Base-by-base conservation (phyloP, 2,329 filamentous ascomycete genomes). In the Fusarium neocosmosporiellum region DNA sequence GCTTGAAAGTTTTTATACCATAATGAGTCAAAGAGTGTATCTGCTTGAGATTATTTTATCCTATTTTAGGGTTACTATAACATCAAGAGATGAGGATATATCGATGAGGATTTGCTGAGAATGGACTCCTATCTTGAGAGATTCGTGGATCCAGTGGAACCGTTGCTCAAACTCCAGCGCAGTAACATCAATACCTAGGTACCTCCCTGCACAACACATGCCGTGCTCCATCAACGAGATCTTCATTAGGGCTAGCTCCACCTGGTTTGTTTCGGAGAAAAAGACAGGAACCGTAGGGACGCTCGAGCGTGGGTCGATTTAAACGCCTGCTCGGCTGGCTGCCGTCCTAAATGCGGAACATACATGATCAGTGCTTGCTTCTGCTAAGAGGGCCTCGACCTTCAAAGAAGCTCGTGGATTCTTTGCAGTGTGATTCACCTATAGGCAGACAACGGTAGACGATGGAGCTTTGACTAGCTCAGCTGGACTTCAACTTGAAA, bases 261-360 rank as follows among this genome's bases (percentile, higher is more conserved):
- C 70, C 37, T 65, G 29, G 59, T 41, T 71, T 65, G 70, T 73
- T 73, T 73, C 70, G 62, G 70, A 59, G 63, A 61, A 48, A 67
- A 61, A 54, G 34, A 37, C 13, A 46, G 27, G 60, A 18, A 62
- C 24, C 14, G 24, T 18, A 27, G 14, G 2, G 43, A 48, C 43
- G 43, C 43, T 48, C 43, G 43, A 48, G 43, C 43, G 43, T 48
- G 43, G 41, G 22, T 18, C 43, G 43, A 48, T 27, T 48, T 31
- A 24, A 61, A 31, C 46, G 36, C 70, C 60, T 72, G 24, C 39
- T 39, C 43, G 22, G 43, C 5, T 11, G 53, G 63, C 36, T 73
- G 37, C 57, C 67, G 54, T 53, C 46, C 50, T 65, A 20, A 71
- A 71, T 63, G 37, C 58, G 60, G 67, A 71, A 48, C 43, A 48